Evolutionary conservation across 2,329 filamentous ascomycete genomes (phyloP).

Genomic region (Cryphonectria radicalis): DNA sequence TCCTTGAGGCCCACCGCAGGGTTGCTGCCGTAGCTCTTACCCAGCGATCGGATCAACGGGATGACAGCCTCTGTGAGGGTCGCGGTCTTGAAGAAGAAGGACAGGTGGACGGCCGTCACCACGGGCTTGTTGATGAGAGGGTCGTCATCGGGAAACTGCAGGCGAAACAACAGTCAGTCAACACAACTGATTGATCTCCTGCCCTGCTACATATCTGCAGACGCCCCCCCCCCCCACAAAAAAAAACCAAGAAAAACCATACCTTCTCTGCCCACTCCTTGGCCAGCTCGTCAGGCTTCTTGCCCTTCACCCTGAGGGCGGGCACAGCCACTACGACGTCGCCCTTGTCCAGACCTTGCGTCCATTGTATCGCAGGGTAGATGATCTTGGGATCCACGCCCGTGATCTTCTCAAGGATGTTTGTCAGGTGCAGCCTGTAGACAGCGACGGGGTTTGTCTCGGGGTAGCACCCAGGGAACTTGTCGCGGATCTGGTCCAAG

Average conservation of each 20-base stretch:
- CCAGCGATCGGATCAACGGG: conserved; percentile 68
- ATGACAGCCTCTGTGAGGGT: conserved; percentile 69
- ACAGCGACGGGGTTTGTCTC: conserved; percentile 77
- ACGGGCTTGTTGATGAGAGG: conserved; percentile 73
- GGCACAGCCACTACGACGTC: conserved; percentile 80
- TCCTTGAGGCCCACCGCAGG: conserved; percentile 63
- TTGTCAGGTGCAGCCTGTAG: conserved; percentile 77
- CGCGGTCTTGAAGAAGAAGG: conserved; percentile 78
- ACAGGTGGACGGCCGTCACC: conserved; percentile 70
- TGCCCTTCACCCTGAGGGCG: conserved; percentile 76
- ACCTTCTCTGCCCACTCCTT: conserved; percentile 66
- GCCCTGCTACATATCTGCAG: too few relatives aligned
- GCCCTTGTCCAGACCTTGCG: conserved; percentile 77
- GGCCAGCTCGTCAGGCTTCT: conserved; percentile 66
- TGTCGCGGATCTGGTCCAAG: conserved; percentile 42
- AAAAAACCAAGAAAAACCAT: background rate
- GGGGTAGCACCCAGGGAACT: conserved; percentile 64
- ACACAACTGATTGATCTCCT: background rate
- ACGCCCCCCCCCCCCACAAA: too few relatives aligned
- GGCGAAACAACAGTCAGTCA: background rate
- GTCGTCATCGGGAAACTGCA: conserved; percentile 69
- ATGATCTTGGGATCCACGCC: conserved; percentile 73
- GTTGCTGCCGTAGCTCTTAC: conserved; percentile 68
- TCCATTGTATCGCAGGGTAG: conserved; percentile 79
- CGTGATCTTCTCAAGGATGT: conserved; percentile 68